phyloP scores from a whole-genome alignment of 140 eudicot species.

The Bidens hawaiensis region DNA sequence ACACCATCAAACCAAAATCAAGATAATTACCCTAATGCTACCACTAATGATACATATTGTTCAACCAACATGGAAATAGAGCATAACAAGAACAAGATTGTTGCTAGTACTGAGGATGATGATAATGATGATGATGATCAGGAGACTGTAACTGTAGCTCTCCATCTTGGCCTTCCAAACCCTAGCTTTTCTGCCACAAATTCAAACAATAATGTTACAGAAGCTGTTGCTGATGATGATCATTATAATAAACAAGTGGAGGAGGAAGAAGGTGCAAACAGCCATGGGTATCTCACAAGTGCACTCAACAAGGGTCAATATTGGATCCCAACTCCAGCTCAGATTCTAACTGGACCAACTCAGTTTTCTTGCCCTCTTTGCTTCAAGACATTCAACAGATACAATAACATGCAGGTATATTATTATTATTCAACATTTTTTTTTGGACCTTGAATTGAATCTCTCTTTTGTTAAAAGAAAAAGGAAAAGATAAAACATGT shows the following conservation, averaged over 20 bases:
- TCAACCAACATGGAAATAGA: conserved; percentile 34
- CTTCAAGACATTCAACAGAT: conserved; percentile 60
- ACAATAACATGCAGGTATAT: conserved; percentile 85
- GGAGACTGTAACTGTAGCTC: conserved; percentile 53
- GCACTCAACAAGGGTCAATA: conserved; percentile 50
- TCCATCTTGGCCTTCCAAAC: conserved; percentile 64
- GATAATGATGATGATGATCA: conserved; percentile 3
- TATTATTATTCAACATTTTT: conserved; percentile 3
- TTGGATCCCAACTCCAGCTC: conserved; percentile 85
- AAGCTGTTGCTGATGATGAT: not conserved
- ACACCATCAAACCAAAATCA: conserved; percentile 18
- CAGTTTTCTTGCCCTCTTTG: conserved; percentile 81
- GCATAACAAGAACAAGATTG: conserved; percentile 14
- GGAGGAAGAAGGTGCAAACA: conserved; percentile 32
- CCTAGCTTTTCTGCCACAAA: conserved; percentile 23
- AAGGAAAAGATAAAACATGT: conserved; percentile 32
- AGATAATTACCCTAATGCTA: not conserved
- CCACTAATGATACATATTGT: conserved; percentile 11
- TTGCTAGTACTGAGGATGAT: conserved; percentile 7
- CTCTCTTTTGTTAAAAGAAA: conserved; percentile 24
- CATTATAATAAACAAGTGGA: conserved; percentile 17
- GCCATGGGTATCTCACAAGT: conserved; percentile 23
- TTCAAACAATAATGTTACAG: conserved; percentile 17
- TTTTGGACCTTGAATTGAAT: conserved; percentile 36
- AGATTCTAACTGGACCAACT: conserved; percentile 73